Evolutionary conservation across 768 basidiomycete species (phyloP).

Genomic region (Kwoniella sp.): DNA sequence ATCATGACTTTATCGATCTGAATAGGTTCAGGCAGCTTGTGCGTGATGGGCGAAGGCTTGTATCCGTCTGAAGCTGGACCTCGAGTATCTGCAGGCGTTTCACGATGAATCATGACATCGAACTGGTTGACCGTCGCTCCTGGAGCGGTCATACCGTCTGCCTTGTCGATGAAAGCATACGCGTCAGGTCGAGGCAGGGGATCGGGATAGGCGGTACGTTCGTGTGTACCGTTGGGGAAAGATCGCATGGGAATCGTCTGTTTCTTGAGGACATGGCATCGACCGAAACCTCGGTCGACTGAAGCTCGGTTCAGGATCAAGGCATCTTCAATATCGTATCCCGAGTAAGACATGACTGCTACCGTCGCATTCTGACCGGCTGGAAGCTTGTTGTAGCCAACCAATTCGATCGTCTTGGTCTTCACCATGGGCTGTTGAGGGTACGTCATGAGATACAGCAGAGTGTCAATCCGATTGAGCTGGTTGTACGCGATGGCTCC

Average conservation of each 20-base stretch:
- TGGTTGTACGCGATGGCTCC: conserved; percentile 98
- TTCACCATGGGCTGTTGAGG: conserved; percentile 99
- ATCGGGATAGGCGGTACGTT: conserved; percentile 91
- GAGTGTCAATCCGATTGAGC: conserved; percentile 93
- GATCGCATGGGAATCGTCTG: conserved; percentile 90
- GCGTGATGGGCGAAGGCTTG: conserved; percentile 87
- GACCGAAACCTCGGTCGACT: conserved; percentile 93
- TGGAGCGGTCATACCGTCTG: conserved; percentile 90
- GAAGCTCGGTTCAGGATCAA: conserved; percentile 95
- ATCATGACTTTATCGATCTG: conserved; percentile 98
- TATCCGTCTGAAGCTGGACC: conserved; percentile 61
- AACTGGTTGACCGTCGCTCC: conserved; percentile 91
- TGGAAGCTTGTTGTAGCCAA: conserved; percentile 94
- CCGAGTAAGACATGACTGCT: conserved; percentile 98
- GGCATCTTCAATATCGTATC: conserved; percentile 99
- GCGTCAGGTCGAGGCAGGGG: conserved; percentile 77
- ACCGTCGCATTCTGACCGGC: conserved; percentile 98
- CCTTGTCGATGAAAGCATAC: conserved; percentile 80
- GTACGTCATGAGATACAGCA: conserved; percentile 96
- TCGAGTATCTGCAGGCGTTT: conserved; percentile 79
- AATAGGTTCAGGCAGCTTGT: conserved; percentile 90
- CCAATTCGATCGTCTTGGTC: conserved; percentile 94
- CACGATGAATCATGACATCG: conserved; percentile 95
- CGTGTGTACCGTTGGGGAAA: conserved; percentile 97
- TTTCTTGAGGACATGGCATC: conserved; percentile 96